Base-by-base conservation (phyloP, 139 green algal genomes). In the Coelastrella sp. region DNA sequence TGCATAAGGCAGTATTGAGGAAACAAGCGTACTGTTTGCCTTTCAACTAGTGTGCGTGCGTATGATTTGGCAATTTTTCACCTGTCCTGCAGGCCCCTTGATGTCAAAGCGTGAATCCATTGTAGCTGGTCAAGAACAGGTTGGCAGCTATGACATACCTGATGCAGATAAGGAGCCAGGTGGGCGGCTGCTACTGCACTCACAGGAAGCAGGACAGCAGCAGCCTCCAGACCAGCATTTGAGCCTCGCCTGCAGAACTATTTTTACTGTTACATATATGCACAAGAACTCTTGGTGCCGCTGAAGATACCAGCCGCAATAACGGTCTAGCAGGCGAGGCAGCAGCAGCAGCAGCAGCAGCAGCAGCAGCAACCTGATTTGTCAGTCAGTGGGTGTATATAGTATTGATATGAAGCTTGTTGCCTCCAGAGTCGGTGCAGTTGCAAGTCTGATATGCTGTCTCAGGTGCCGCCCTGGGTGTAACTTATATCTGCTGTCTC, bases 141-240 rank as follows among this genome's bases (percentile, higher is more conserved):
- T 93, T 5, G 86, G 77, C n/a, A 81, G 60, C 9, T 93, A 83
- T 50, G 88, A 91, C 35, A 50, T 93, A 34, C 63, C 85, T 41
- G 90, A 91, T 57, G 69, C 85, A 40, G 30, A 34, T 2, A 35
- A 2, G 9, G 77, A 8, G 21, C 51, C 5, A 25, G 40, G 1
- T 45, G 27, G 25, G 27, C 25, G 43, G 64, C 27, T 43, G 64
- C 25, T 1, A n/a, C 59, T 34, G 59, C 59, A 67, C 13, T 32
- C 11, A 0, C 19, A 5, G 2, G 13, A 4, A 34, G 2, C 0
- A 35, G 25, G 1, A 11, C 21, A 67, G 59, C 25, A 35, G 2
- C 25, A 35, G 21, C 13, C 25, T 15, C 59, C 25, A 9, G 13
- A 32, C 27, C 25, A n/a, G 59, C 23, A 7, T 34, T 27, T 2